These are phyloP conservation scores for Cadophora sp. DNA, from an alignment of 2,329 filamentous ascomycete species.

Conservation along the genomic window DNA sequence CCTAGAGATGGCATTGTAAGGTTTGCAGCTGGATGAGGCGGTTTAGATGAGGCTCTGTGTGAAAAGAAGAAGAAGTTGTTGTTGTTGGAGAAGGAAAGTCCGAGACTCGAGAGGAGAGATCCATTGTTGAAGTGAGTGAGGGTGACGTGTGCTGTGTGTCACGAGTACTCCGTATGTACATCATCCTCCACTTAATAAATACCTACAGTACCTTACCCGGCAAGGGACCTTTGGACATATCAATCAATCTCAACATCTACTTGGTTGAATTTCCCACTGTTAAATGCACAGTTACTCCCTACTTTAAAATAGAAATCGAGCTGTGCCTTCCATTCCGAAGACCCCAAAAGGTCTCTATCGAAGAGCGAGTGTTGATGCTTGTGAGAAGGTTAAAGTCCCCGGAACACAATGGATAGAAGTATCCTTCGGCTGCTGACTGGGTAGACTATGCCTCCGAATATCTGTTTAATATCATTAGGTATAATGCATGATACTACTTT, in stretches of 20 bases:
- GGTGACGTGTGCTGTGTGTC: background rate
- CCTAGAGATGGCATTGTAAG: background rate
- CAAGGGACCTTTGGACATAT: background rate
- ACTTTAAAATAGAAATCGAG: no score
- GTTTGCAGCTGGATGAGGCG: background rate
- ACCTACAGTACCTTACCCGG: background rate
- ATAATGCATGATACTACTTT: no score
- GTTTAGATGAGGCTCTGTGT: background rate
- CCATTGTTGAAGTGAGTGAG: background rate
- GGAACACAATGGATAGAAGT: no score
- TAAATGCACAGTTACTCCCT: no score
- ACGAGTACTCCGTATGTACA: background rate
- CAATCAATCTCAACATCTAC: background rate
- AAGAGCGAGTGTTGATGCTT: no score
- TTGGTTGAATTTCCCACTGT: background rate
- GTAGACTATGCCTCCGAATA: no score
- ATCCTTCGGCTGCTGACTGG: no score
- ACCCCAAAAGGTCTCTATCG: no score
- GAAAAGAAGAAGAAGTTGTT: background rate
- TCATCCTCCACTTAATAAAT: no score
- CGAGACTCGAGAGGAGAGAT: background rate
- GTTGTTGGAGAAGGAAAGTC: background rate
- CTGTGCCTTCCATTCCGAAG: no score
- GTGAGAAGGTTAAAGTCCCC: no score
- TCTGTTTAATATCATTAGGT: no score